Evolutionary conservation across 495 filamentous ascomycete genomes (phyloP).

Genomic region (Bacidia rubella): DNA sequence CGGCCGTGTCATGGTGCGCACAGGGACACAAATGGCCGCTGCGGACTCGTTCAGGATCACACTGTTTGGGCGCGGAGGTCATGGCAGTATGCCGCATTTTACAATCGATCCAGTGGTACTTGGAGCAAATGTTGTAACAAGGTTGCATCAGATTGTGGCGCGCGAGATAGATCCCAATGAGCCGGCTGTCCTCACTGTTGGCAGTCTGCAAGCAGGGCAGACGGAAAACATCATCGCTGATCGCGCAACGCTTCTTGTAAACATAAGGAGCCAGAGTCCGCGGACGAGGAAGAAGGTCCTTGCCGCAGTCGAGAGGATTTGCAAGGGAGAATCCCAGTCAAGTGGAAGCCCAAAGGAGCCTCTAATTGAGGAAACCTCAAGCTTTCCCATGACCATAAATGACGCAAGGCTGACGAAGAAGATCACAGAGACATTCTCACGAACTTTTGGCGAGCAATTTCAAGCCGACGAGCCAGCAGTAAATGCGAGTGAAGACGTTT

Average conservation of each 20-base stretch:
- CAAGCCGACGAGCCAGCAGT: slow-evolving; percentile 25
- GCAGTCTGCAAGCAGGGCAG: slow-evolving; percentile 36
- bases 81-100: slow-evolving; percentile 37
- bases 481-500: slow-evolving; percentile 35
- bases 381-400: slow-evolving; percentile 34
- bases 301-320: slow-evolving; percentile 31
- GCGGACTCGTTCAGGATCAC: slow-evolving; percentile 39
- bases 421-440: slow-evolving; percentile 25
- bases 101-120: slow-evolving; percentile 38
- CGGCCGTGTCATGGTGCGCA: slow-evolving; percentile 28
- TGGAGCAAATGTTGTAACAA: slow-evolving; percentile 33
- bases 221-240: slow-evolving; percentile 42
- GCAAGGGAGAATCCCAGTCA: slow-evolving; percentile 37
- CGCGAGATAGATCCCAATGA: slow-evolving; percentile 36
- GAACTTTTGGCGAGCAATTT: slow-evolving; percentile 28
- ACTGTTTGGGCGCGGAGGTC: slow-evolving; percentile 38
- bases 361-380: slow-evolving; percentile 28
- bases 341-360: slow-evolving; percentile 34
- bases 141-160: slow-evolving; percentile 38
- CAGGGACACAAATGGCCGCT: slow-evolving; percentile 28
- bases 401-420: slow-evolving; percentile 20
- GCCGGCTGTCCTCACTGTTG: slow-evolving; percentile 37
- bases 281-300: slow-evolving; percentile 29
- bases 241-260: slow-evolving; percentile 32
- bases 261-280: slow-evolving; percentile 32